phyloP scores from a whole-genome alignment of 2,329 filamentous ascomycete species.

The Calonectria pteridis region DNA sequence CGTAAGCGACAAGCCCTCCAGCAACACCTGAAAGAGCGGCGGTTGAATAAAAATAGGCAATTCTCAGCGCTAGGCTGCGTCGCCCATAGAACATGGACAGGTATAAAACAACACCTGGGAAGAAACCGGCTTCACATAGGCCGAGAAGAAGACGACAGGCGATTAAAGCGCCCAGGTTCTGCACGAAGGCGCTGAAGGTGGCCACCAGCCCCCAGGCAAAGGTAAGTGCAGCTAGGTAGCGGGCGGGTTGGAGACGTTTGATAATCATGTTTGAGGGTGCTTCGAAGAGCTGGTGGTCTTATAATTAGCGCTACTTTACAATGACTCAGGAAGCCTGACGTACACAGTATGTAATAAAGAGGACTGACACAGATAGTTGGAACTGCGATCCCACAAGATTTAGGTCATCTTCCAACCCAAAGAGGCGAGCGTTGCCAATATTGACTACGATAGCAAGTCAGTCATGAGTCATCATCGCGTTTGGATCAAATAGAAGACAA shows the following conservation, averaged over 20 bases:
- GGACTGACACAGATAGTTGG: slow-evolving; percentile 63
- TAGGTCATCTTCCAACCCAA: slow-evolving; percentile 64
- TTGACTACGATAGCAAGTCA: slow-evolving; percentile 66
- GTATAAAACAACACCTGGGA: slow-evolving; percentile 62
- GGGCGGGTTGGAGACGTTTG: slow-evolving; percentile 53
- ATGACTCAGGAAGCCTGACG: slow-evolving; percentile 15
- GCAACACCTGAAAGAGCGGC: slow-evolving; percentile 73
- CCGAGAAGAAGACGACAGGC: slow-evolving; percentile 54
- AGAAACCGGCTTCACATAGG: slow-evolving; percentile 62
- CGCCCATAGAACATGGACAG: slow-evolving; percentile 75
- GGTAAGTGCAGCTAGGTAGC: slow-evolving; percentile 63
- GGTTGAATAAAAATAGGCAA: slow-evolving; percentile 72
- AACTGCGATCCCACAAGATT: slow-evolving; percentile 67
- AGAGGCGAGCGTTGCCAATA: slow-evolving; percentile 73
- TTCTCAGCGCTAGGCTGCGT: slow-evolving; percentile 70
- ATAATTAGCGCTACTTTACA: neutral
- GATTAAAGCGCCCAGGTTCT: slow-evolving; percentile 59
- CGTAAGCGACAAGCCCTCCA: slow-evolving; percentile 75
- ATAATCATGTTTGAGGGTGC: slow-evolving; percentile 56
- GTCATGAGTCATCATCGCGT: neutral
- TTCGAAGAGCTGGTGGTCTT: slow-evolving; percentile 48
- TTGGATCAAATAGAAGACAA: rapidly evolving
- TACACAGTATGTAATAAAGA: slow-evolving; percentile 58
- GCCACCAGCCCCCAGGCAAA: slow-evolving; percentile 60
- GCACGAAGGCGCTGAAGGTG: slow-evolving; percentile 58